A percentile compares a stretch with the other conserved stretches of the same genome.
Evolutionary conservation across 2,329 filamentous ascomycete genomes (phyloP).

Genomic region (Gyromitra esculenta): DNA sequence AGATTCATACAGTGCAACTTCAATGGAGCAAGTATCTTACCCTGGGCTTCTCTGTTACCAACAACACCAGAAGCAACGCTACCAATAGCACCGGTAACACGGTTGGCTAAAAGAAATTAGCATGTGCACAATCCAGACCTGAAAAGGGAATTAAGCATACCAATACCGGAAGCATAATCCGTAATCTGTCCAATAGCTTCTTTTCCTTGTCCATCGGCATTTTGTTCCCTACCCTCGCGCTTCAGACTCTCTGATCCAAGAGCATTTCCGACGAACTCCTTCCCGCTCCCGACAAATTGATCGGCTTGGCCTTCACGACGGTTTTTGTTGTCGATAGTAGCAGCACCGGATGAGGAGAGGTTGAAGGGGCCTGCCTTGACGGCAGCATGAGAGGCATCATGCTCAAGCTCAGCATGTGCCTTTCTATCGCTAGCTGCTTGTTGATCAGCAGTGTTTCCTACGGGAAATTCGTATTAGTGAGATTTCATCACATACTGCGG

Average conservation of each 20-base stretch:
- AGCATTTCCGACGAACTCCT: constrained; percentile 80
- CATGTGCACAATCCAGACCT: background rate
- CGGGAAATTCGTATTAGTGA: background rate
- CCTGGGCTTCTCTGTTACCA: constrained; percentile 73
- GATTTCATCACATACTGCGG: background rate
- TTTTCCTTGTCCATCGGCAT: constrained; percentile 79
- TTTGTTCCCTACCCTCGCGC: constrained; percentile 78
- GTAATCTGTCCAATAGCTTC: constrained; percentile 83
- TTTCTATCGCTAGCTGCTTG: constrained; percentile 49
- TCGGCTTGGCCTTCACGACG: constrained; percentile 80
- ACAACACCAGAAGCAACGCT: constrained; percentile 75
- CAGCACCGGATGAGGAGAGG: constrained; percentile 74
- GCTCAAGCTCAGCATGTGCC: constrained; percentile 68
- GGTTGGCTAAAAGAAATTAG: constrained; percentile 61
- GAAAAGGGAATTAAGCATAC: constrained; percentile 52
- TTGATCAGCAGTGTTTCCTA: constrained; percentile 57
- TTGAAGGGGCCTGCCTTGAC: constrained; percentile 78
- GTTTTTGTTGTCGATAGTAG: constrained; percentile 76
- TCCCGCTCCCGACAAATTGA: constrained; percentile 86
- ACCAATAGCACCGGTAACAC: constrained; percentile 77
- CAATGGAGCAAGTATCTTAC: constrained; percentile 65
- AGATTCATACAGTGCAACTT: background rate
- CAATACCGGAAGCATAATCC: constrained; percentile 75
- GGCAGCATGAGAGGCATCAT: constrained; percentile 78
- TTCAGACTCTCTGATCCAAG: constrained; percentile 80